phyloP scores from a whole-genome alignment of 2,329 filamentous ascomycete species.

The Phoma sp. region DNA sequence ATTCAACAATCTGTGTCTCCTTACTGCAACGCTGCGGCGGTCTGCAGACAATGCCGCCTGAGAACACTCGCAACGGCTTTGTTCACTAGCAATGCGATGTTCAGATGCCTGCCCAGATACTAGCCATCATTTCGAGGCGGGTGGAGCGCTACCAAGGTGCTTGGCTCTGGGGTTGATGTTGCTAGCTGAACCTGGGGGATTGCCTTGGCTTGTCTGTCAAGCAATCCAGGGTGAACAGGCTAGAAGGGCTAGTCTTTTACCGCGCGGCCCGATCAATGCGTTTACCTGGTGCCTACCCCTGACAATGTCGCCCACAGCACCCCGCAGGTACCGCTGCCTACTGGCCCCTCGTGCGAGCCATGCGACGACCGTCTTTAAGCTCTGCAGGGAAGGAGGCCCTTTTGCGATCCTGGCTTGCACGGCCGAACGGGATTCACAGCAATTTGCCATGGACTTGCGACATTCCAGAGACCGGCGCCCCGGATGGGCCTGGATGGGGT shows the following conservation, averaged over 20 bases:
- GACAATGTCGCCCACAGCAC: neutral
- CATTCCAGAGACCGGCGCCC: neutral
- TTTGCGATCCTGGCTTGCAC: constrained; percentile 1
- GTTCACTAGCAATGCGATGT: neutral
- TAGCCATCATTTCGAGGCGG: constrained; percentile 21
- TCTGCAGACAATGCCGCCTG: neutral
- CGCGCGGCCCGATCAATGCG: constrained; percentile 1
- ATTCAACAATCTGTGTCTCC: neutral
- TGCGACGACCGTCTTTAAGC: neutral
- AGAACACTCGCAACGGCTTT: too few relatives aligned
- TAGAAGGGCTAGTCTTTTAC: neutral
- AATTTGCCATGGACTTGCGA: constrained; percentile 4
- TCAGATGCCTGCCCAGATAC: neutral
- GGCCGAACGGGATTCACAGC: constrained; percentile 9
- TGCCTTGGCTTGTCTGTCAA: constrained; percentile 13
- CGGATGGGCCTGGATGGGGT: constrained; percentile 5
- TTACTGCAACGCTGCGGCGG: neutral
- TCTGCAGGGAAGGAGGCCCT: constrained; percentile 5
- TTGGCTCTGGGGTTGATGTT: constrained; percentile 9
- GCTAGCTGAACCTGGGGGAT: constrained; percentile 31
- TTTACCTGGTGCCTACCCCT: neutral
- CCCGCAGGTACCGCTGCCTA: neutral
- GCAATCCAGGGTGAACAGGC: constrained; percentile 1
- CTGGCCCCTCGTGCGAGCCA: neutral
- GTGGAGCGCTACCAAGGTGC: constrained; percentile 11